Percentiles rank a stretch among this genome's conserved stretches.
Conservation (phyloP, 306 rosid species). For the Inga oerstediana region DNA sequence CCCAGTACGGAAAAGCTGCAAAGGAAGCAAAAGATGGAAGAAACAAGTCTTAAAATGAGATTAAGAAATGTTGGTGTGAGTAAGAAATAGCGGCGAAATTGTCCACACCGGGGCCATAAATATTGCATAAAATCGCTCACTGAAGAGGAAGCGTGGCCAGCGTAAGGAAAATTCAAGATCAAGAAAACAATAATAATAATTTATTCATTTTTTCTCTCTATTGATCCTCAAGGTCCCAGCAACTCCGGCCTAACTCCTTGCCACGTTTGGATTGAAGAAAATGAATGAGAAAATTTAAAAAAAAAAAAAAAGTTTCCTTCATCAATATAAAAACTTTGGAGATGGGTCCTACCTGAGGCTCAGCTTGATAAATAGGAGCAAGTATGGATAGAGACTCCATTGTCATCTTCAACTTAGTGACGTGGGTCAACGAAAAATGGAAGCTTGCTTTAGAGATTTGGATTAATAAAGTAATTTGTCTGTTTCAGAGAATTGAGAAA, state of each 20-base stretch:
- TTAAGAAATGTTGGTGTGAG: not conserved
- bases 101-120: constrained; percentile 14
- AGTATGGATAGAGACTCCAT: not conserved
- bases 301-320: not conserved
- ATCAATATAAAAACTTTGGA: not conserved
- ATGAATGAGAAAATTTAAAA: not conserved
- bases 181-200: not conserved
- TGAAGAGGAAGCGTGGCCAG: constrained; percentile 34
- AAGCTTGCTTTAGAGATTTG: not conserved
- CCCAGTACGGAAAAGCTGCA: not conserved
- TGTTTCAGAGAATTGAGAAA: not conserved
- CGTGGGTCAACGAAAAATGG: not conserved
- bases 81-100: constrained; percentile 13
- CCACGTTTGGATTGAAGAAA: not conserved
- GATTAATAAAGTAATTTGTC: not conserved
- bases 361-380: not conserved
- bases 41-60: not conserved
- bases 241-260: not conserved
- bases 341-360: not conserved
- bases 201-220: not conserved
- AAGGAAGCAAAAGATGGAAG: not conserved
- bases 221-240: not conserved
- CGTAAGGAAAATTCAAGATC: not conserved
- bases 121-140: not conserved
- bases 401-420: not conserved